Evolutionary conservation across 2,329 filamentous ascomycete species (phyloP).

Genomic region (Chalaropsis thielavioides): DNA sequence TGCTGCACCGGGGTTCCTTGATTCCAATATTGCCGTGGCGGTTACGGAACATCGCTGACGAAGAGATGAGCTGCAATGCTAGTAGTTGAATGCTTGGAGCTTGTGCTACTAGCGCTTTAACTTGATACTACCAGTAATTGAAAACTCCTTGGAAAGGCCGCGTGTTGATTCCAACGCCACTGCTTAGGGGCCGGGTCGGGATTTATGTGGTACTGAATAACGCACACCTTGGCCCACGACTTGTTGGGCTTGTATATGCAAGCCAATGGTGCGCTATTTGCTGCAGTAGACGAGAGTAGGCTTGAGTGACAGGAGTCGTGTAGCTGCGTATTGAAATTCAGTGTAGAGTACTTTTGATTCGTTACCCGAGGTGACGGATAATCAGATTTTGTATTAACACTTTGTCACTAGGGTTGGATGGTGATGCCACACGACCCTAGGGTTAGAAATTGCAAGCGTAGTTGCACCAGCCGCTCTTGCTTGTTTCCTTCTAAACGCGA

Average conservation of each 20-base stretch:
- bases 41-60: background rate
- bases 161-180: background rate
- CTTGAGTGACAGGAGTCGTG: no score
- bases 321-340: background rate
- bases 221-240: background rate
- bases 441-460: background rate
- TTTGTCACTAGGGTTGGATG: background rate
- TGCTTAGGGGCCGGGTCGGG: background rate
- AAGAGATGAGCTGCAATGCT: background rate
- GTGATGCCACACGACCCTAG: background rate
- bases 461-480: background rate
- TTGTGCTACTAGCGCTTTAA: background rate
- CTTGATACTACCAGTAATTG: background rate
- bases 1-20: background rate
- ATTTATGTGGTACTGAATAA: background rate
- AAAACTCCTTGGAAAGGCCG: no score
- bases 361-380: background rate
- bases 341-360: background rate
- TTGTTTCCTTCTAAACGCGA: no score
- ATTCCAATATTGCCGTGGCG: no score
- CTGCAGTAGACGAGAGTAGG: background rate
- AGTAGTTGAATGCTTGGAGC: background rate
- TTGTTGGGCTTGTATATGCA: background rate
- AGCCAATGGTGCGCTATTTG: background rate
- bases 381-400: background rate